Percentiles rank a stretch among this genome's conserved stretches.
Evolutionary conservation across 768 basidiomycete species (phyloP).

Genomic region (Rhizopogon sp.): DNA sequence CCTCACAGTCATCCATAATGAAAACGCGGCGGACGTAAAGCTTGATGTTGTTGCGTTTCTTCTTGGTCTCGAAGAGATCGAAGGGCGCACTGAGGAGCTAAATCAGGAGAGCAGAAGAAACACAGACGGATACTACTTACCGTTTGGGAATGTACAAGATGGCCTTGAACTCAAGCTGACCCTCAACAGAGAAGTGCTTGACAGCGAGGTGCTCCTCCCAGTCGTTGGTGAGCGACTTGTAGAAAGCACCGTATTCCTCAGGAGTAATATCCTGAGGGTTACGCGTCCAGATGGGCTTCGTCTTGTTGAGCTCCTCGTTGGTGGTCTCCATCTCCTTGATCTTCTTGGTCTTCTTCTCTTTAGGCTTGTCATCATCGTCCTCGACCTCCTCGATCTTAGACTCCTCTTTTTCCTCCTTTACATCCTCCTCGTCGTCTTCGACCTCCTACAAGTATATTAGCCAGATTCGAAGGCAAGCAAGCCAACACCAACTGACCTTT

Average conservation of each 20-base stretch:
- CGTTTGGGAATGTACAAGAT: constrained; percentile 97
- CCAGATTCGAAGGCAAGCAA: background rate
- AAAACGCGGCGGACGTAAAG: constrained; percentile 99
- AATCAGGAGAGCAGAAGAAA: background rate
- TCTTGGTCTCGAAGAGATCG: constrained; percentile 99
- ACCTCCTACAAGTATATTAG: constrained; percentile 56
- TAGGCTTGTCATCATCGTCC: constrained; percentile 77
- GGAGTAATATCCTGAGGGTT: constrained; percentile 90
- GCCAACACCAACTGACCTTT: constrained; percentile 58
- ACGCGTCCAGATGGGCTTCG: constrained; percentile 99
- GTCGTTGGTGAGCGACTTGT: constrained; percentile 99
- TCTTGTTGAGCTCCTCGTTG: constrained; percentile 99
- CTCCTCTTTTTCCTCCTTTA: constrained; percentile 68
- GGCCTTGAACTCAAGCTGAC: constrained; percentile 99
- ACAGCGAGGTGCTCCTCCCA: constrained; percentile 99
- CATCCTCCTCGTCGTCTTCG: constrained; percentile 75
- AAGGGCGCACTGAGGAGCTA: constrained; percentile 74
- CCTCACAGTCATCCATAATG: constrained; percentile 99
- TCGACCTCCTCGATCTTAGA: constrained; percentile 81
- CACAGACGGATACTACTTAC: constrained; percentile 35
- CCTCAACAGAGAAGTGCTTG: constrained; percentile 99
- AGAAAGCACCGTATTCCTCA: constrained; percentile 95
- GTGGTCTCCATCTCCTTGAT: constrained; percentile 83
- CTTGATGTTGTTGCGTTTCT: constrained; percentile 99
- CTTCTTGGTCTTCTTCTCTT: constrained; percentile 93